These are phyloP conservation scores for Coemansia sp. DNA, from an alignment of 371 early-diverging fungal species.

Conservation along the genomic window DNA sequence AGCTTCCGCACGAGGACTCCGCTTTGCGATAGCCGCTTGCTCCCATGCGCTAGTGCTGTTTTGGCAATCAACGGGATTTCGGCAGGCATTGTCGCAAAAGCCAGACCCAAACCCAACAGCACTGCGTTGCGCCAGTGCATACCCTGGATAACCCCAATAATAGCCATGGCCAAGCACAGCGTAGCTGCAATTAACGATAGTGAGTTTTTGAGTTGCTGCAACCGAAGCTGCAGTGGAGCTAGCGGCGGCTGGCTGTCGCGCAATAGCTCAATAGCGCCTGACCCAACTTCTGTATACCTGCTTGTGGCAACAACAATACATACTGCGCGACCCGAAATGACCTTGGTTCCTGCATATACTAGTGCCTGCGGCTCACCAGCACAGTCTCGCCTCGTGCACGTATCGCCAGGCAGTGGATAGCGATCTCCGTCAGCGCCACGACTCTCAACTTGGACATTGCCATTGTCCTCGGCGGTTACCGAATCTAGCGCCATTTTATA, in stretches of 20 bases:
- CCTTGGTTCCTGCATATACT: constrained; percentile 43
- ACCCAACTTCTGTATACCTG: constrained; percentile 16
- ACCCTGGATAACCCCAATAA: constrained; percentile 14
- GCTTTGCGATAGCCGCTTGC: constrained; percentile 27
- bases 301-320: constrained; percentile 40
- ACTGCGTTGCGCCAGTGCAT: constrained; percentile 38
- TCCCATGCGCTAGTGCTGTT: constrained; percentile 56
- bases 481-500: constrained; percentile 59
- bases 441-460: not conserved
- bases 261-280: constrained; percentile 5
- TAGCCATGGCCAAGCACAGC: constrained; percentile 8
- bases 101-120: constrained; percentile 43
- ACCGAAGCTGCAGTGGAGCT: constrained; percentile 21
- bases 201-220: constrained; percentile 17
- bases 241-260: constrained; percentile 13
- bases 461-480: not conserved
- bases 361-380: constrained; percentile 5
- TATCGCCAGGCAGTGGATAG: not conserved
- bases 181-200: constrained; percentile 16
- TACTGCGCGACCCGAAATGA: constrained; percentile 32
- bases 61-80: constrained; percentile 60
- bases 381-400: not conserved
- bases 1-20: constrained; percentile 48
- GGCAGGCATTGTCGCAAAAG: constrained; percentile 61
- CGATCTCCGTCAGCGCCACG: not conserved